phyloP scores from a whole-genome alignment of 495 filamentous ascomycete genomes.

The Bombardia bombarda region DNA sequence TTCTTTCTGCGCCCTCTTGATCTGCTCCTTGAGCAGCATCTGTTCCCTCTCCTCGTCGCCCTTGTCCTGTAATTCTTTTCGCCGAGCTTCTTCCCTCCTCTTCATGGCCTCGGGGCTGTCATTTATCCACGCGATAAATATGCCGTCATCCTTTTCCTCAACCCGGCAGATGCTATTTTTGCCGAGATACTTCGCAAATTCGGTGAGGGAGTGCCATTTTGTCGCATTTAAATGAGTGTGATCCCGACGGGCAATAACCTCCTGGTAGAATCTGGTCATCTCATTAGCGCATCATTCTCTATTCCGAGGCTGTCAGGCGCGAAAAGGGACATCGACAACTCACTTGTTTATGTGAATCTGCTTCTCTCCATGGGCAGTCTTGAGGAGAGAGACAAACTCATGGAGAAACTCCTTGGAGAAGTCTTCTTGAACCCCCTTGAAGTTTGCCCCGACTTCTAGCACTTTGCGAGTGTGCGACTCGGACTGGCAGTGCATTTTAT shows the following conservation, averaged over 20 bases:
- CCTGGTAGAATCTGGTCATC: slow-evolving; percentile 98
- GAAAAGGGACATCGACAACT: too few relatives aligned
- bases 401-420: slow-evolving; percentile 69
- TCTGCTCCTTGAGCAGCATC: slow-evolving; percentile 67
- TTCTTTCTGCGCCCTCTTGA: slow-evolving; percentile 58
- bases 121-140: slow-evolving; percentile 87
- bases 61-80: slow-evolving; percentile 77
- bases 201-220: slow-evolving; percentile 70
- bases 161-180: slow-evolving; percentile 78
- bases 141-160: slow-evolving; percentile 81
- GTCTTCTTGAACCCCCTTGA: slow-evolving; percentile 62
- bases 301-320: background rate
- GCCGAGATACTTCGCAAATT: slow-evolving; percentile 80
- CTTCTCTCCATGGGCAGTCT: slow-evolving; percentile 81
- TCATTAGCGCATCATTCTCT: too few relatives aligned
- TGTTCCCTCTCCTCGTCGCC: slow-evolving; percentile 89
- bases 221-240: slow-evolving; percentile 95
- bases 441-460: slow-evolving; percentile 76
- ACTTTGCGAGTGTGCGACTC: slow-evolving; percentile 82
- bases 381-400: slow-evolving; percentile 69
- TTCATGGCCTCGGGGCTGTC: slow-evolving; percentile 75
- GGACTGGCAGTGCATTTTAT: slow-evolving; percentile 72
- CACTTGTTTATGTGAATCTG: slow-evolving; percentile 71
- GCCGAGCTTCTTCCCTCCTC: slow-evolving; percentile 68
- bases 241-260: slow-evolving; percentile 70